phyloP scores from a whole-genome alignment of 2,329 filamentous ascomycete genomes.

The Aspergillus neoniger region DNA sequence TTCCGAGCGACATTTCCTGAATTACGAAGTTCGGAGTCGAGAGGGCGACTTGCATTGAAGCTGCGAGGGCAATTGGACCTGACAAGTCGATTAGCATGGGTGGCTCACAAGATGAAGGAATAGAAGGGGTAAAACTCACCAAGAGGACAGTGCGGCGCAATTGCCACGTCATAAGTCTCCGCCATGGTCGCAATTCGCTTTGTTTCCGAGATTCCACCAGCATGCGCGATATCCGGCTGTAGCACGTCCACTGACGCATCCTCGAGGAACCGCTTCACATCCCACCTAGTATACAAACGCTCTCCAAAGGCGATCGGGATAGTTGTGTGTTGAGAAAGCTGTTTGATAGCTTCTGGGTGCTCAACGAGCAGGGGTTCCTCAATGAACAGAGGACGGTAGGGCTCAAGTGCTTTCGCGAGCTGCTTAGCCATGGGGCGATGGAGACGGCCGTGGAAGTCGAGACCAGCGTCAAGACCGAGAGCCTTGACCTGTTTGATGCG shows the following conservation, averaged over 20 bases:
- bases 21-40: slow-evolving; percentile 68
- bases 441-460: slow-evolving; percentile 77
- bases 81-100: neutral
- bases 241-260: slow-evolving; percentile 68
- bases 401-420: slow-evolving; percentile 66
- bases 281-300: slow-evolving; percentile 71
- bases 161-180: slow-evolving; percentile 71
- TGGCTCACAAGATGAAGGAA: no score
- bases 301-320: slow-evolving; percentile 73
- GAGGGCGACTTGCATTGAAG: slow-evolving; percentile 67
- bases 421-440: slow-evolving; percentile 81
- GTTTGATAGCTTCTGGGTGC: slow-evolving; percentile 66
- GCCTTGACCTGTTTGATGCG: slow-evolving; percentile 69
- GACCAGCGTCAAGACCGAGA: slow-evolving; percentile 69
- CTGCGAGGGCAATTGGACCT: slow-evolving; percentile 70
- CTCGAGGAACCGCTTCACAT: slow-evolving; percentile 71
- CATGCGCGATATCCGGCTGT: slow-evolving; percentile 72
- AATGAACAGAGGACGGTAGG: slow-evolving; percentile 70
- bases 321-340: slow-evolving; percentile 58
- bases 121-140: slow-evolving; percentile 30
- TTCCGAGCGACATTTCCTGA: slow-evolving; percentile 76
- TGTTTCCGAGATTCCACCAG: slow-evolving; percentile 72
- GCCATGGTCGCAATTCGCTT: slow-evolving; percentile 69
- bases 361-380: slow-evolving; percentile 74
- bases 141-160: slow-evolving; percentile 73